Base-by-base conservation (phyloP, 2,329 filamentous ascomycete species). In the Neonectria coccinea region DNA sequence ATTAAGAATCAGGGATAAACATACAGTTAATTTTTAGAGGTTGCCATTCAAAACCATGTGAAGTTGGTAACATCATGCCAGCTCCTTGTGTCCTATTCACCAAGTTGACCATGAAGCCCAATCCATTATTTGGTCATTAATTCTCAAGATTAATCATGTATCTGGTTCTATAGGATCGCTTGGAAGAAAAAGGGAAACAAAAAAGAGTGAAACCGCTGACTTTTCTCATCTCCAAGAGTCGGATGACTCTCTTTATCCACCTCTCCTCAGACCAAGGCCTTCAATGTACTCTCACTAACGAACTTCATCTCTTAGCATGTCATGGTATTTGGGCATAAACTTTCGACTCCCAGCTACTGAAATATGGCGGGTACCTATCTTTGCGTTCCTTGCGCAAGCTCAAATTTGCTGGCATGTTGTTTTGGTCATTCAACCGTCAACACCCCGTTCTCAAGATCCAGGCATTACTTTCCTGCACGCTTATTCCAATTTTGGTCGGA, bases 391-490 rank as follows among this genome's bases (percentile, higher is more conserved):
- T 67, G 65, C 62, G 56, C 65, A 45, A 47, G 11, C 50, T 67
- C 2, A 41, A 66, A 5, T 47, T 66, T 61, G 55, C 61, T 61
- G 79, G 79, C 66, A 82, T 82, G 78, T 67, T 62, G 18, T 83
- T 78, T 63, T 78, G 82, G 61, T 74, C 77, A 64, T 44, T 51
- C 33, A 76, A 77, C 47, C 80, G 80, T 12, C 62, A 76, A 57
- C 75, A 75, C 45, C 78, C 79, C 4, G 74, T 80, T 36, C 69
- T 83, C 16, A 73, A 79, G 18, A 76, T 83, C 18, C 7, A 33
- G 78, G 81, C 53, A 77, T 84, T 14, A 50, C 68, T 4, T 65
- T 80, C 20, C 76, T 83, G 4, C 81, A 83, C 55, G 63, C 80
- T 9, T 33, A 3, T 83, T 81, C 72, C 82, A 79, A 80, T 57